Base-by-base conservation (phyloP, 2,329 filamentous ascomycete genomes). In the Elsinoe perseae region DNA sequence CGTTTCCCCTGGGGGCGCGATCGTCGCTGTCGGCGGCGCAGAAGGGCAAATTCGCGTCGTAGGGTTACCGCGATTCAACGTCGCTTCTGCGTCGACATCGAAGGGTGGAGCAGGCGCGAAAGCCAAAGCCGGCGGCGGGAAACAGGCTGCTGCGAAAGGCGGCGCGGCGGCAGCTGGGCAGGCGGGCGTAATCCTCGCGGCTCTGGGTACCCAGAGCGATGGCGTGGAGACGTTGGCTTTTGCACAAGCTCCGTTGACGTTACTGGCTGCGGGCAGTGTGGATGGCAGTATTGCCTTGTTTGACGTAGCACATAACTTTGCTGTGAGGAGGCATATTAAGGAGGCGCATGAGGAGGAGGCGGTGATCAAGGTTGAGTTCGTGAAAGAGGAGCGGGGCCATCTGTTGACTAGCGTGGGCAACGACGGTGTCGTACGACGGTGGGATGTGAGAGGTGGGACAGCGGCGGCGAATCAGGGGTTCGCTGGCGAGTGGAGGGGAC, bases 281-380 rank as follows among this genome's bases (percentile, higher is more conserved):
- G 82, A 85, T 65, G 81, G 82, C 36, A 78, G 74, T 56, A 91
- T 98, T 60, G 87, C 84, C 8, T 80, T 98, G 2, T 96, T 90
- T 69, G 93, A 98, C 71, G 85, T 86, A 0, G 83, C 86, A 42
- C 85, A 93, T 63, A 84, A 87, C 54, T 97, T 95, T 67, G 87
- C 90, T 2, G 82, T 95, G n/a, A 80, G 93, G 53, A 77, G 89
- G 56, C 84, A 90, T 67, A 88, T 97, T 61, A 79, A 80, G 52
- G 86, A 86, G 50, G 91, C 89, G 1, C 92, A 95, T 69, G 87
- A 91, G 61, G 87, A 89, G n/a, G 86, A 86, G 65, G 86, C 89
- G 1, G 89, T 98, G 18, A 92, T 97, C 60, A 92, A 95, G 72
- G 83, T 97, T 3, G 89, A 96, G 59, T 98, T 95, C 66, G 81